These are phyloP conservation scores for Hortaea werneckii DNA, from an alignment of 2,329 filamentous ascomycete species.

Conservation along the genomic window DNA sequence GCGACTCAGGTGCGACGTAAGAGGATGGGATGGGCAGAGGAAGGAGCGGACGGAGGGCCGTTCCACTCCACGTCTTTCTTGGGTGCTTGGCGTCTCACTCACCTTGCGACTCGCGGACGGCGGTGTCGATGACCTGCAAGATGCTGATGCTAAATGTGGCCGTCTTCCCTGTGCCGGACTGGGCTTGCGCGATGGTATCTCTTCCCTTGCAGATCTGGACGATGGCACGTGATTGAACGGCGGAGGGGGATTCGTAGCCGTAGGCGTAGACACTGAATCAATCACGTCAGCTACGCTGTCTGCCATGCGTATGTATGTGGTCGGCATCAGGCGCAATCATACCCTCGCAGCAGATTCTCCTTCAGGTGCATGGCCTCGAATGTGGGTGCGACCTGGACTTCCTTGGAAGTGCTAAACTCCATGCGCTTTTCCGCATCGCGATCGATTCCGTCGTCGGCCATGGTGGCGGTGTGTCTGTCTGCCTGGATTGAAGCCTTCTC, in stretches of 20 bases:
- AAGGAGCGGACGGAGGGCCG: neutral
- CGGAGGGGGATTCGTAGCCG: conserved; percentile 95
- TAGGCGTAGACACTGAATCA: conserved; percentile 78
- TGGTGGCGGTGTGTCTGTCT: conserved; percentile 36
- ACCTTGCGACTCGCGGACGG: conserved; percentile 94
- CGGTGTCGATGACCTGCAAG: conserved; percentile 95
- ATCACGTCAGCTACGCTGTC: no score
- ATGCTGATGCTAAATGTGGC: conserved; percentile 99
- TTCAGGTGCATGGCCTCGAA: conserved; percentile 88
- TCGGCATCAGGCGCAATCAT: neutral
- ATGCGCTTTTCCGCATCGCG: conserved; percentile 90
- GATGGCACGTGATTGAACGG: conserved; percentile 94
- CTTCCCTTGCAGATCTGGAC: conserved; percentile 98
- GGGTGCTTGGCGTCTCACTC: conserved; percentile 33
- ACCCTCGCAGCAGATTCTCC: conserved; percentile 69
- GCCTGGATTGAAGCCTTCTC: no score
- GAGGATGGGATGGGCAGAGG: no score
- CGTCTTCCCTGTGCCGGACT: conserved; percentile 98
- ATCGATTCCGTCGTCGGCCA: conserved; percentile 82
- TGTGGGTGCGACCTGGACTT: conserved; percentile 88
- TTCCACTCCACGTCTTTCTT: neutral
- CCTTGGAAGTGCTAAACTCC: conserved; percentile 97
- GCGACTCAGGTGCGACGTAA: no score
- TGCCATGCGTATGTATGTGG: no score
- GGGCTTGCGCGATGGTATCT: conserved; percentile 96